Conservation (phyloP, 2,329 filamentous ascomycete genomes). For the Lachnellula arida region DNA sequence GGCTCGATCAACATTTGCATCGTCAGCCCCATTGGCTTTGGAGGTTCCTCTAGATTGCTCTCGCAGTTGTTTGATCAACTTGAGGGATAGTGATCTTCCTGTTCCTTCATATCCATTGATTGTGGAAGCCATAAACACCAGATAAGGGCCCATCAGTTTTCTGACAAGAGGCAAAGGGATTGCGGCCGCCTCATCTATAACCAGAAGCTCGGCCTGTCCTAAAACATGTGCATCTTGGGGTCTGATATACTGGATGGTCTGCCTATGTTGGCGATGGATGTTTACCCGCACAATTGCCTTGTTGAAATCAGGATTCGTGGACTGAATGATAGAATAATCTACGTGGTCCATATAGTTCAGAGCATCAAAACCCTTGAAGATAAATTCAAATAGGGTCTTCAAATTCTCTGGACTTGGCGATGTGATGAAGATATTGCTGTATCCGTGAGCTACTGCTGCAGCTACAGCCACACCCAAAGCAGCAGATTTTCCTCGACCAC, state of each 20-base stretch:
- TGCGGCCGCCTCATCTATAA: conserved; percentile 96
- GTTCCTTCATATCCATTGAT: conserved; percentile 99
- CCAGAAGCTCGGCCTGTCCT: conserved; percentile 88
- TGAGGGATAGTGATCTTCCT: conserved; percentile 87
- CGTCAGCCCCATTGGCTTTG: conserved; percentile 47
- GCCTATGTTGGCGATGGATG: conserved; percentile 87
- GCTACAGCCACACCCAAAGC: conserved; percentile 92
- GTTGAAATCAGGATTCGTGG: conserved; percentile 97
- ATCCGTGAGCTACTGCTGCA: conserved; percentile 89
- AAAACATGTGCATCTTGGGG: conserved; percentile 94
- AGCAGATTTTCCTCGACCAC: conserved; percentile 95
- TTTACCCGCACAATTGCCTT: conserved; percentile 98
- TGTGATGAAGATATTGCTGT: conserved; percentile 99
- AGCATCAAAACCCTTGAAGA: conserved; percentile 97
- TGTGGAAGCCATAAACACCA: conserved; percentile 98
- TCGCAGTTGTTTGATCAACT: conserved; percentile 93
- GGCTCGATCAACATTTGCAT: conserved; percentile 69
- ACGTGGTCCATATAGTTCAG: conserved; percentile 90
- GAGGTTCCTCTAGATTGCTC: conserved; percentile 75
- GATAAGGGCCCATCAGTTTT: conserved; percentile 92
- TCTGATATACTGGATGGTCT: conserved; percentile 98
- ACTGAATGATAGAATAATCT: conserved; percentile 97
- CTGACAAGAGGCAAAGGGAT: conserved; percentile 89
- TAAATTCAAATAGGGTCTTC: conserved; percentile 96
- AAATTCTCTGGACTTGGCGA: conserved; percentile 96